phyloP scores from a whole-genome alignment of 1,284 basidiomycete genomes.

The Tremellales sp. region DNA sequence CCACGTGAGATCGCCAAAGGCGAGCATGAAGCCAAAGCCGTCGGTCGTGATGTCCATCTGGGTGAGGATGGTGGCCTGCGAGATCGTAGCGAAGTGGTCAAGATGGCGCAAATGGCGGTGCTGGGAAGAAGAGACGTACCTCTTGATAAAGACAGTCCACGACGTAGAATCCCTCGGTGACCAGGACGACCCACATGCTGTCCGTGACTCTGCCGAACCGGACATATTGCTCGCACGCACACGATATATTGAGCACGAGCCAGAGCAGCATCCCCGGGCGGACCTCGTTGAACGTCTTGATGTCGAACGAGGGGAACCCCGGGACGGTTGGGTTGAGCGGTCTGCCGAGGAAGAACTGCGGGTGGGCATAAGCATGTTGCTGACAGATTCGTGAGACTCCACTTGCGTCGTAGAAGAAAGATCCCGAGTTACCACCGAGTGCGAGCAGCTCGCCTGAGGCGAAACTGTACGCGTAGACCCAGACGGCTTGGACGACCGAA shows the following conservation, averaged over 20 bases:
- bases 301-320: conserved; percentile 64
- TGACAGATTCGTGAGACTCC: background rate
- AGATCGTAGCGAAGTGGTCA: conserved; percentile 2
- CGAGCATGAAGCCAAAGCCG: conserved; percentile 98
- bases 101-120: background rate
- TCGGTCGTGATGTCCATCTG: conserved; percentile 99
- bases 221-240: conserved; percentile 84
- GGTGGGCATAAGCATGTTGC: background rate
- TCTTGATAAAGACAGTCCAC: conserved; percentile 84
- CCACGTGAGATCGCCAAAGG: conserved; percentile 89
- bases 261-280: conserved; percentile 95
- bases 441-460: conserved; percentile 64
- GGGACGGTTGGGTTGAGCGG: conserved; percentile 78
- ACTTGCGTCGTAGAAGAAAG: conserved; percentile 83
- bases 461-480: conserved; percentile 73
- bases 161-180: conserved; percentile 86
- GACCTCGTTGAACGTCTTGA: conserved; percentile 97
- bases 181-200: conserved; percentile 83
- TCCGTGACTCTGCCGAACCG: conserved; percentile 73
- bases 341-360: conserved; percentile 94
- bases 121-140: conserved; percentile 52
- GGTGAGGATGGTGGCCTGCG: conserved; percentile 69
- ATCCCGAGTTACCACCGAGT: conserved; percentile 86
- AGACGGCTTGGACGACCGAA: conserved; percentile 68
- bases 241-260: conserved; percentile 85